Percentiles rank a stretch among this genome's conserved stretches.
Conservation (phyloP, 345 rosid species). For the Brassica cretica region DNA sequence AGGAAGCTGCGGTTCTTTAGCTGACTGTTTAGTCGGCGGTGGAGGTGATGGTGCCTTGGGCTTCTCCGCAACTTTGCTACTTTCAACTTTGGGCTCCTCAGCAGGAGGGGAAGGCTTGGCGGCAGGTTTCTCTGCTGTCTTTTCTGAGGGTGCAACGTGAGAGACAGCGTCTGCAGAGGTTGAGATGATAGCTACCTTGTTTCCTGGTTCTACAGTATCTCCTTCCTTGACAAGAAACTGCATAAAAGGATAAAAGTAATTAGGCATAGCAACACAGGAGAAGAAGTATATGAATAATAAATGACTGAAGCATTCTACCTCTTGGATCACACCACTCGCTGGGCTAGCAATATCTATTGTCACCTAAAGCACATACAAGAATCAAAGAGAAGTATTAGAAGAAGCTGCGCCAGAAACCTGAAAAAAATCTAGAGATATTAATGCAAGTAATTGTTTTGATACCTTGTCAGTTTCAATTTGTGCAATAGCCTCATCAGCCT, state of each 20-base stretch:
- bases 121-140: constrained; percentile 50
- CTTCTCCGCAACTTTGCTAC: constrained; percentile 49
- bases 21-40: constrained; percentile 56
- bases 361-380: constrained; percentile 44
- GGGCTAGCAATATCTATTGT: constrained; percentile 89
- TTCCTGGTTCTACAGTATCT: constrained; percentile 92
- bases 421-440: background rate
- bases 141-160: constrained; percentile 83
- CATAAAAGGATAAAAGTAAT: background rate
- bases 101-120: constrained; percentile 57
- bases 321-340: constrained; percentile 75
- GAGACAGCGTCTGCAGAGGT: constrained; percentile 72
- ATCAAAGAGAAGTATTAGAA: constrained; percentile 24
- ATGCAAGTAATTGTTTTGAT: background rate
- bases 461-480: constrained; percentile 99
- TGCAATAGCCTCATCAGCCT: constrained; percentile 85
- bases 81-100: constrained; percentile 55
- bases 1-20: constrained; percentile 93
- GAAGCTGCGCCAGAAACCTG: background rate
- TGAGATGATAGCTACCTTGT: constrained; percentile 81
- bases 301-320: constrained; percentile 45
- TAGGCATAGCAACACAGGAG: background rate
- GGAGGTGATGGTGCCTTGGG: constrained; percentile 62
- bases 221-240: constrained; percentile 94
- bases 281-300: constrained; percentile 14